Evolutionary conservation across 2,329 filamentous ascomycete species (phyloP).

Genomic region (Teratosphaeria zuluensis): DNA sequence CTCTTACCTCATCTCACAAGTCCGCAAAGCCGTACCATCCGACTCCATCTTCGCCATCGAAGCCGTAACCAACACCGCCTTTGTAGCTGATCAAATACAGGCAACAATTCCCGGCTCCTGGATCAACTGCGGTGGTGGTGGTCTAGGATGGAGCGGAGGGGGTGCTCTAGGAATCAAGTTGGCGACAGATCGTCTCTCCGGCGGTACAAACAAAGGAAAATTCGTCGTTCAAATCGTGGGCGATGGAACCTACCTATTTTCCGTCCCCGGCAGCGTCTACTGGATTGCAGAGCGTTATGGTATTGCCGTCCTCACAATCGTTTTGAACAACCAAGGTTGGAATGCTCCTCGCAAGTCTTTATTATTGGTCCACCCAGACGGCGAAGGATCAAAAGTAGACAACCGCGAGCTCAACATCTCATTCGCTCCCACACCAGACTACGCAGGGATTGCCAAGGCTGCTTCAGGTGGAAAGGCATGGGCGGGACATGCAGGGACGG

Average conservation of each 20-base stretch:
- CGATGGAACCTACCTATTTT: slow-evolving; percentile 59
- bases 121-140: slow-evolving; percentile 74
- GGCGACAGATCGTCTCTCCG: slow-evolving; percentile 46
- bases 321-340: slow-evolving; percentile 62
- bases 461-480: slow-evolving; percentile 53
- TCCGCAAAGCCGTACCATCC: slow-evolving; percentile 48
- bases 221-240: slow-evolving; percentile 58
- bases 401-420: slow-evolving; percentile 59
- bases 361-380: slow-evolving; percentile 56
- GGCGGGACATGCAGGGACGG: slow-evolving; percentile 49
- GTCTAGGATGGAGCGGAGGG: slow-evolving; percentile 72
- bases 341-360: slow-evolving; percentile 54
- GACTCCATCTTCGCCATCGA: slow-evolving; percentile 70
- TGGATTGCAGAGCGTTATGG: slow-evolving; percentile 59
- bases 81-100: slow-evolving; percentile 62
- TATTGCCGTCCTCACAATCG: slow-evolving; percentile 56
- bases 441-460: slow-evolving; percentile 57
- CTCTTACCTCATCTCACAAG: slow-evolving; percentile 44
- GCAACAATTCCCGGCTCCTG: slow-evolving; percentile 59
- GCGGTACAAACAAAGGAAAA: slow-evolving; percentile 43
- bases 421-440: slow-evolving; percentile 57
- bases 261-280: slow-evolving; percentile 55
- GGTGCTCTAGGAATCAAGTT: slow-evolving; percentile 67
- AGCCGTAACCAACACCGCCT: slow-evolving; percentile 61
- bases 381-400: slow-evolving; percentile 49